Base-by-base conservation (phyloP, 192 early-diverging fungal species). In the Coemansia sp. region DNA sequence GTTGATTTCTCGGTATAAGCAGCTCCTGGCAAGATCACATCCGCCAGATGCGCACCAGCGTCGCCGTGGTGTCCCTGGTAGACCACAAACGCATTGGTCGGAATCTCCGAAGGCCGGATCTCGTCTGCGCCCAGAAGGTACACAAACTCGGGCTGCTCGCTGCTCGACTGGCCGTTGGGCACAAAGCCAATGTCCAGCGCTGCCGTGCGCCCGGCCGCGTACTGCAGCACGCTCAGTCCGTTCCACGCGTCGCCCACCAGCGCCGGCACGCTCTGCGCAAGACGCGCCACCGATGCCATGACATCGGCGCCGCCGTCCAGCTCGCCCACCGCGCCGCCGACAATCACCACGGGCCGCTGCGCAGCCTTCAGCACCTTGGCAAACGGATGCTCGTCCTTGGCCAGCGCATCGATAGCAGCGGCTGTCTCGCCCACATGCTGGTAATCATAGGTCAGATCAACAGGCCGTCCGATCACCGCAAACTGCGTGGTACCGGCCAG, bases 31-130 rank as follows among this genome's bases (percentile, higher is more conserved):
- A 99, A 86, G 61, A 99, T 90, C 32, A 99, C 94, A 81, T 99
- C 94, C 31, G 97, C 97, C 50, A 89, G 90, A 62, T 93, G 87
- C 7, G 97, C 97, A 57, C 97, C 97, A 31, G 84, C 86, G 82
- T 99, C 97, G 72, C 97, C 97, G 82, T 99, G 97, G 85, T 99
- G 97, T 30, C 97, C 97, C 85, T 99, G 97, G 85, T 99, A 99
- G 34, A 99, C 94, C 22, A 99, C 96, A 82, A 99, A 99, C 10
- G 95, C 92, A 69, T 91, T 85, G 68, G 87, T 85, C 60, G 95
- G 92, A 38, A 98, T 89, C 71, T 91, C 90, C 33, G 73, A 71
- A 6, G 92, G 71, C 20, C 72, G 65, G 51, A 96, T 74, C 57
- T 96, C 93, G 75, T 99, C 96, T 48, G 96, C 96, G 48, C 90